Evolutionary conservation across 2,329 filamentous ascomycete species (phyloP).

Genomic region (Ceratocystis variospora): DNA sequence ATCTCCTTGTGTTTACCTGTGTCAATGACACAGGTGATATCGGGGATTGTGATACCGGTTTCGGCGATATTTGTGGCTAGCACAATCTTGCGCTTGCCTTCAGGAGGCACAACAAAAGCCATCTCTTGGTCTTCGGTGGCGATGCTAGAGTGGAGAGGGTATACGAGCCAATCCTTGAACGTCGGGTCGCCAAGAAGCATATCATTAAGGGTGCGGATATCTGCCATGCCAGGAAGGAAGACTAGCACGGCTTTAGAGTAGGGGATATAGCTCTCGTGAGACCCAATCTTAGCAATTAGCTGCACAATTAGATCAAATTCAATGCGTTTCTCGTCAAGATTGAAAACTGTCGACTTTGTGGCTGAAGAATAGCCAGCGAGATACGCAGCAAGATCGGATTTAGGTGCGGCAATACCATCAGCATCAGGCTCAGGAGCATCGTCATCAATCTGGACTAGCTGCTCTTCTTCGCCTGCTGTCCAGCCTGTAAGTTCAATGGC

Average conservation of each 20-base stretch:
- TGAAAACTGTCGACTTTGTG: conserved; percentile 59
- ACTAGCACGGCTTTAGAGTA: conserved; percentile 90
- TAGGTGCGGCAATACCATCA: conserved; percentile 32
- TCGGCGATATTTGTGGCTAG: conserved; percentile 97
- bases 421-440: conserved; percentile 38
- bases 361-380: conserved; percentile 60
- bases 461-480: conserved; percentile 37
- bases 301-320: conserved; percentile 77
- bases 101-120: conserved; percentile 74
- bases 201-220: conserved; percentile 80
- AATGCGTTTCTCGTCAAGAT: conserved; percentile 81
- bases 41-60: conserved; percentile 95
- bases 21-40: conserved; percentile 93
- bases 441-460: conserved; percentile 33
- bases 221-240: conserved; percentile 86
- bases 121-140: conserved; percentile 93
- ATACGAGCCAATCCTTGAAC: conserved; percentile 73
- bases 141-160: conserved; percentile 86
- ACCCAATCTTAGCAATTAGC: conserved; percentile 63
- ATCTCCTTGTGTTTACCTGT: conserved; percentile 96
- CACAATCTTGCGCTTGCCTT: conserved; percentile 78
- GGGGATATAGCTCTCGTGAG: conserved; percentile 46
- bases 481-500: conserved; percentile 80
- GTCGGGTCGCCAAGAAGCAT: conserved; percentile 62
- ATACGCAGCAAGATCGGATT: conserved; percentile 46